phyloP scores from a whole-genome alignment of 2,329 filamentous ascomycete genomes.

The Penicillium rolfsii region DNA sequence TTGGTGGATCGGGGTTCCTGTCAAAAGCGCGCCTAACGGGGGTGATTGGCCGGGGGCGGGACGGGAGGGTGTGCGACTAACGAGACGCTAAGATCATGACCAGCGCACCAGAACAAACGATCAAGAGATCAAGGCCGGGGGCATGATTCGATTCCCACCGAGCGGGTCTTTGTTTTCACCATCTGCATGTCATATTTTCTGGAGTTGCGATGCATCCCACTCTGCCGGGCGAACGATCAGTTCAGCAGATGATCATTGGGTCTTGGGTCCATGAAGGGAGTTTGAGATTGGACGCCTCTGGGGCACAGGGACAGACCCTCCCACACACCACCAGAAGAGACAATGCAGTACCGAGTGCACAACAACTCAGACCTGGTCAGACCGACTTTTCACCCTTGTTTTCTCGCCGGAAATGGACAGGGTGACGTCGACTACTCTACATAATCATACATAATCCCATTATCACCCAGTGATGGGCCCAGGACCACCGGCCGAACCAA shows the following conservation, averaged over 20 bases:
- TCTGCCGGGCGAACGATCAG: slow-evolving; percentile 1
- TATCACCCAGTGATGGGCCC: slow-evolving; percentile 18
- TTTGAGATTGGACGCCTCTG: neutral
- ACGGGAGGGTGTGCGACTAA: slow-evolving; percentile 23
- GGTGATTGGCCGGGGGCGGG: slow-evolving; percentile 22
- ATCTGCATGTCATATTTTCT: slow-evolving; percentile 25
- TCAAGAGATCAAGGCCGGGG: neutral
- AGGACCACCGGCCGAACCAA: slow-evolving; percentile 17
- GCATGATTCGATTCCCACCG: slow-evolving; percentile 4
- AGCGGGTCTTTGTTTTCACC: neutral
- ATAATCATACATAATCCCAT: slow-evolving; percentile 11
- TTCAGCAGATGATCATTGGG: neutral
- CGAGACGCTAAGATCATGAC: slow-evolving; percentile 18
- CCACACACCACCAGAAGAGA: neutral
- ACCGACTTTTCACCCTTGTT: slow-evolving; percentile 25
- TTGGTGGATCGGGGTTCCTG: slow-evolving; percentile 16
- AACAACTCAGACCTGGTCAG: slow-evolving; percentile 13
- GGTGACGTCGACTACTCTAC: slow-evolving; percentile 21
- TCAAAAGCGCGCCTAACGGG: slow-evolving; percentile 9
- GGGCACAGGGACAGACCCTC: neutral
- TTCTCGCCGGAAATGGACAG: slow-evolving; percentile 6
- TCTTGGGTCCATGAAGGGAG: neutral
- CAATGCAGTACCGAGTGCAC: no score
- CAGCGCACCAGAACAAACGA: neutral
- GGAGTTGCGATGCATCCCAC: slow-evolving; percentile 16